Evolutionary conservation across 768 basidiomycete species (phyloP).

Genomic region (Suillus hirtellus): DNA sequence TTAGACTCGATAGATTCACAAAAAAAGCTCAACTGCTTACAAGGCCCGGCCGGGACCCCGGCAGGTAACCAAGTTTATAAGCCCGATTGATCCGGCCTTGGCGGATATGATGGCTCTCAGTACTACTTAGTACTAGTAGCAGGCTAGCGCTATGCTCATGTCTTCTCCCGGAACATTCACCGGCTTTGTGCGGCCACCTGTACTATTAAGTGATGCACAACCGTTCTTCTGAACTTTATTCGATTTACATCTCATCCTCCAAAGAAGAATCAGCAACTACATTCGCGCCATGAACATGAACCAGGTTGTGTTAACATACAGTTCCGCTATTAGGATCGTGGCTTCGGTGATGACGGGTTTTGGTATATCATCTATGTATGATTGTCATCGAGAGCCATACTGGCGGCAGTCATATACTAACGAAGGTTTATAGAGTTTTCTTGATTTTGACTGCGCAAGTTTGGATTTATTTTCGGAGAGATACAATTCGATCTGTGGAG

Average conservation of each 20-base stretch:
- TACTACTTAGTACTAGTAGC: too few relatives aligned
- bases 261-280: not conserved
- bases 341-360: conserved; percentile 1
- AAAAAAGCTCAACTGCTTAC: not conserved
- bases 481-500: not conserved
- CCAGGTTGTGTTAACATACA: not conserved
- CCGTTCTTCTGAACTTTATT: not conserved
- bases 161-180: not conserved
- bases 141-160: not conserved
- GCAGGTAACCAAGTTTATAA: too few relatives aligned
- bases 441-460: conserved; percentile 1
- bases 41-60: too few relatives aligned
- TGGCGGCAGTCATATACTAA: not conserved
- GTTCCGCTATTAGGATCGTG: not conserved
- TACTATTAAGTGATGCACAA: not conserved
- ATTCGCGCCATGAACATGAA: not conserved
- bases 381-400: not conserved
- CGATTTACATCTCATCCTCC: not conserved
- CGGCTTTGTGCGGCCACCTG: not conserved
- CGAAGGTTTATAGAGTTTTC: not conserved
- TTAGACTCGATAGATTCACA: too few relatives aligned
- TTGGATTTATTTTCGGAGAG: not conserved
- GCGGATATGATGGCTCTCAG: too few relatives aligned
- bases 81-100: too few relatives aligned
- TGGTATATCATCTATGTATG: conserved; percentile 6